These are phyloP conservation scores for Clonostachys byssicola DNA, from an alignment of 2,329 filamentous ascomycete genomes.

Conservation along the genomic window DNA sequence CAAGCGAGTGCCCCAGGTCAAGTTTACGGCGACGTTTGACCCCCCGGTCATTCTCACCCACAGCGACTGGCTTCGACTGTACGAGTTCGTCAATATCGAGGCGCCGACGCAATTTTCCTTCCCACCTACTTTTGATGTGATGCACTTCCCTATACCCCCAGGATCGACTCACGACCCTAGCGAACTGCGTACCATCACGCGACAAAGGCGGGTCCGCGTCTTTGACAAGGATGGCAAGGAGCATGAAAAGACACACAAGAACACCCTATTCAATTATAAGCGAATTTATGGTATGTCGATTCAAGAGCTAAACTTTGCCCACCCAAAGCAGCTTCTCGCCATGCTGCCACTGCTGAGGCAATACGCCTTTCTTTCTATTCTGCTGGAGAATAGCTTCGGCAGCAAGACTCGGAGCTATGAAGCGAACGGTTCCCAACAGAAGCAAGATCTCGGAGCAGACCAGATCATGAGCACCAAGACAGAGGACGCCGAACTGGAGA, in stretches of 20 bases:
- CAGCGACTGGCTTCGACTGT: constrained; percentile 57
- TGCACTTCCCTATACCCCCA: constrained; percentile 50
- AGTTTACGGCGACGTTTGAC: constrained; percentile 71
- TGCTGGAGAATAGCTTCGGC: constrained; percentile 61
- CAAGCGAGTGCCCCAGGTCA: constrained; percentile 62
- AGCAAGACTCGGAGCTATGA: constrained; percentile 17
- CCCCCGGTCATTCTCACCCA: constrained; percentile 70
- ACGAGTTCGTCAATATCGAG: constrained; percentile 48
- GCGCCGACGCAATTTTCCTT: constrained; percentile 27
- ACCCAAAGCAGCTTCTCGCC: constrained; percentile 70
- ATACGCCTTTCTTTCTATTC: constrained; percentile 64
- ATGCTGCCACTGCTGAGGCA: constrained; percentile 73
- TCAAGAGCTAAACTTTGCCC: constrained; percentile 68
- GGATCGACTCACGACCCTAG: constrained; percentile 48
- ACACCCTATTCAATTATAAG: constrained; percentile 67
- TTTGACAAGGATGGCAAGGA: constrained; percentile 22
- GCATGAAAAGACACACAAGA: constrained; percentile 38
- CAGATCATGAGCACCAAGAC: not conserved
- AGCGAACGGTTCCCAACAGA: not conserved
- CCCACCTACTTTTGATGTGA: constrained; percentile 50
- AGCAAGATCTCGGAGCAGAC: not conserved
- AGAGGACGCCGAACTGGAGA: constrained; percentile 19
- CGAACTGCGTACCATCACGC: constrained; percentile 51
- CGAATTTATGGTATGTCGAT: constrained; percentile 67
- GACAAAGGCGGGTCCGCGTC: constrained; percentile 39